phyloP scores from a whole-genome alignment of 306 rosid species.

The Cicer cuneatum region DNA sequence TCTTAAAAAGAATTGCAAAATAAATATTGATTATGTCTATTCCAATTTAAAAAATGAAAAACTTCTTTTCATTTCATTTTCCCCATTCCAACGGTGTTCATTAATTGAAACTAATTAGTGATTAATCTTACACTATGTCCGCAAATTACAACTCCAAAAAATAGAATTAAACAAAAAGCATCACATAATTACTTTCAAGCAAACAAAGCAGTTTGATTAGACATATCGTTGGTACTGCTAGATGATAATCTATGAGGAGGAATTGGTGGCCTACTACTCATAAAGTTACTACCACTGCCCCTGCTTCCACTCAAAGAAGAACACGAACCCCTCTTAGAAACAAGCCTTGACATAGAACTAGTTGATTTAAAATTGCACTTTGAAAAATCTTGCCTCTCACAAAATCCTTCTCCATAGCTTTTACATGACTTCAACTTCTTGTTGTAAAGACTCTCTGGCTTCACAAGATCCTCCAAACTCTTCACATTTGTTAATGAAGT shows the following conservation, averaged over 20 bases:
- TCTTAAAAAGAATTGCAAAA: too few relatives aligned
- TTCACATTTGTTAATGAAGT: conserved; percentile 52
- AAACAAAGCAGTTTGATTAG: conserved; percentile 45
- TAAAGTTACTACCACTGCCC: conserved; percentile 23
- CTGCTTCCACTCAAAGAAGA: conserved; percentile 42
- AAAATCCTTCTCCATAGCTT: conserved; percentile 46
- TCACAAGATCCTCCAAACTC: conserved; percentile 57
- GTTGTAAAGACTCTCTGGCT: conserved; percentile 53
- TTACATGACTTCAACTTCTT: conserved; percentile 52
- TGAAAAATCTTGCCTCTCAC: background rate
- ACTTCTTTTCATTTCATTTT: too few relatives aligned
- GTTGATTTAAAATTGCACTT: background rate
- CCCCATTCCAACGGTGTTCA: background rate
- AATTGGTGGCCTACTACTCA: conserved; percentile 45
- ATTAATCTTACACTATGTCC: conserved; percentile 12
- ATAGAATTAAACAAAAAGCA: background rate
- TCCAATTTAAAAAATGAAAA: too few relatives aligned
- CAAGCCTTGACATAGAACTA: conserved; percentile 19
- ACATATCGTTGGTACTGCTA: conserved; percentile 30
- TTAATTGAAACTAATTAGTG: background rate
- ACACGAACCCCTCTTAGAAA: conserved; percentile 47
- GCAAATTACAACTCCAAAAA: background rate
- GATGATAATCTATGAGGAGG: conserved; percentile 49
- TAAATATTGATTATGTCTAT: too few relatives aligned
- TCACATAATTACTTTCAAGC: conserved; percentile 34